Evolutionary conservation across 345 rosid species (phyloP).

Genomic region (Salix koriyanagi): DNA sequence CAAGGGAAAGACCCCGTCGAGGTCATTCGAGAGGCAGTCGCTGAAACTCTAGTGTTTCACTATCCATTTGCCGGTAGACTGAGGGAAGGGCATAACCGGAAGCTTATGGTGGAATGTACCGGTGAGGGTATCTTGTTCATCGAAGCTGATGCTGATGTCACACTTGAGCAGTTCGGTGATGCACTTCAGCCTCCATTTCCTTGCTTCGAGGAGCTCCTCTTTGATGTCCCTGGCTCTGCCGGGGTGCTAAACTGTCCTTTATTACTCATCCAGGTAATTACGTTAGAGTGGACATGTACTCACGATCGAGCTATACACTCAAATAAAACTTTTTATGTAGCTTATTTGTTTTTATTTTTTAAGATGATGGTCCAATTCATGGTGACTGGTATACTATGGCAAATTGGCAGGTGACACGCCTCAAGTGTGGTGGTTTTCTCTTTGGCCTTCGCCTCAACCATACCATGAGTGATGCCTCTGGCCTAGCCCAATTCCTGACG

Average conservation of each 20-base stretch:
- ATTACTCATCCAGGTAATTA: conserved; percentile 7
- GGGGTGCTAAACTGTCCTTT: not conserved
- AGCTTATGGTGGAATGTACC: not conserved
- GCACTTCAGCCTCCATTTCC: conserved; percentile 4
- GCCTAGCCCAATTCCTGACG: conserved; percentile 13
- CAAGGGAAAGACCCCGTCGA: not conserved
- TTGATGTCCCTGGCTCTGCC: not conserved
- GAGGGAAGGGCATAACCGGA: not conserved
- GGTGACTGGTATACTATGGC: no score
- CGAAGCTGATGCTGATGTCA: conserved; percentile 11
- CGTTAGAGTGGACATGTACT: no score
- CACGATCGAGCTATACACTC: no score
- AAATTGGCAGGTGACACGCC: conserved; percentile 15
- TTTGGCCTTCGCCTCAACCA: conserved; percentile 15
- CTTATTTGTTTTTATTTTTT: no score
- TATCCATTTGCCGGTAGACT: conserved; percentile 13
- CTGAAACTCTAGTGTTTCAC: conserved; percentile 1
- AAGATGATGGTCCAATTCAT: no score
- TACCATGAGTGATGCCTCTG: conserved; percentile 11
- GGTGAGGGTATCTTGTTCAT: conserved; percentile 4
- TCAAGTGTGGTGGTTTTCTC: conserved; percentile 21
- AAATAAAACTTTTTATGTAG: no score
- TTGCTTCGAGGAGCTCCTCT: conserved; percentile 2
- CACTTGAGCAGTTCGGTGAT: not conserved
- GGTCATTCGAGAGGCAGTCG: conserved; percentile 4